Conservation (phyloP, 768 basidiomycete genomes). For the Boletales sp. region DNA sequence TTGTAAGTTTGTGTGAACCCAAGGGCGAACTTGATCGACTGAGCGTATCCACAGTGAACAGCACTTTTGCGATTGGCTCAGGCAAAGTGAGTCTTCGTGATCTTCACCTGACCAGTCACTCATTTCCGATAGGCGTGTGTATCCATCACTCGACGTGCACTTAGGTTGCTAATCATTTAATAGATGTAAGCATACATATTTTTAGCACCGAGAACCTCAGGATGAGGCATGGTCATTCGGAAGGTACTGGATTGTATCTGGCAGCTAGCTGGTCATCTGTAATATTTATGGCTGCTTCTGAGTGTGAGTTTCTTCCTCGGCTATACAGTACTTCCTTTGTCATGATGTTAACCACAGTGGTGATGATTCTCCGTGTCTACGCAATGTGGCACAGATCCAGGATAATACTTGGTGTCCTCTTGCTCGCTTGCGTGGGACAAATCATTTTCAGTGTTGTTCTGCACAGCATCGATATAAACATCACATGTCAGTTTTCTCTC, state of each 20-base stretch:
- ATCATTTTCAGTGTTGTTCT: not conserved
- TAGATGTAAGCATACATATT: conserved; percentile 1
- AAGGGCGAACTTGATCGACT: not conserved
- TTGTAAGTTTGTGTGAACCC: not conserved
- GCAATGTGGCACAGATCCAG: conserved; percentile 1
- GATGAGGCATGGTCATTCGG: not conserved
- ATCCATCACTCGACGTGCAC: too few relatives aligned
- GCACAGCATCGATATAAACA: not conserved
- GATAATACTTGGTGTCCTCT: not conserved
- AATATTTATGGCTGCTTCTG: not conserved
- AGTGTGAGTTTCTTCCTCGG: not conserved
- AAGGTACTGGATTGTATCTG: not conserved
- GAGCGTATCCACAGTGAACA: not conserved
- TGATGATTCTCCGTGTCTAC: conserved; percentile 12
- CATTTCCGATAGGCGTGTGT: not conserved
- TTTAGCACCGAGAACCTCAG: not conserved
- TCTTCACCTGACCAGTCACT: too few relatives aligned
- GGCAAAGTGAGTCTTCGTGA: too few relatives aligned
- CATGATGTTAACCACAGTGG: not conserved
- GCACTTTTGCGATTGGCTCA: not conserved
- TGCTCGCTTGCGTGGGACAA: not conserved
- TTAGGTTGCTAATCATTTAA: not conserved
- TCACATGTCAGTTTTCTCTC: not conserved
- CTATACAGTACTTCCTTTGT: too few relatives aligned
- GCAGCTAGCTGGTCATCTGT: not conserved